Base-by-base conservation (phyloP, 768 basidiomycete genomes). In the Russula dissimulans region DNA sequence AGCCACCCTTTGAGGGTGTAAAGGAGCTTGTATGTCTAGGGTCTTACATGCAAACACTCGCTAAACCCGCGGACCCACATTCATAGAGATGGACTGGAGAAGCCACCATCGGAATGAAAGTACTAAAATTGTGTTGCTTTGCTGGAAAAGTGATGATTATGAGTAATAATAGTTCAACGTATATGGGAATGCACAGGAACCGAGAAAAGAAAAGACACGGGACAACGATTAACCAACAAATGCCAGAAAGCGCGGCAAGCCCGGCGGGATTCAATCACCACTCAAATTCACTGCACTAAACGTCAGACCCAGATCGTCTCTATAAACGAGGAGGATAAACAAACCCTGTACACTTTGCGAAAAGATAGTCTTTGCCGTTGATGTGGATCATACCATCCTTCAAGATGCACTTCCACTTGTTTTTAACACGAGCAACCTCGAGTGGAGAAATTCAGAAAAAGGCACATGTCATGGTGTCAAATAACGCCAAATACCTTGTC, bases 371-470 rank as follows among this genome's bases (percentile, higher is more conserved):
- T 68, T 90, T 92, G 34, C 95, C 95, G 65, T 97, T 97, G 66
- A 97, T 83, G 67, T 93, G 91, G 64, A 97, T 90, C 86, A 98
- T 92, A 3, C 97, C 97, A 65, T 98, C 97, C 74, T 97, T 97
- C 54, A 99, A 80, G 26, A 91, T 85, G 61, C 94, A 95, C 78
- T 98, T 99, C 97, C 97, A 99, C 77, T 98, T 99, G 77, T 97
- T 98, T 76, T 98, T 99, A 29, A 98, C 95, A n/a, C 97, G 82
- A 46, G 95, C 93, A 39, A 98, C 95, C 95, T 98, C 51, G 7
- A 41, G 31, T 15, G 31, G 1, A 43, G 26, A 42, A 26, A 26
- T 26, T 12, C 42, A 31, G 14, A 17, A 52, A 61, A 17, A 58
- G 51, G 34, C 5, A 36, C 41, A 3, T 17, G 48, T 64, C 31